These are phyloP conservation scores for Dianthus caryophyllus DNA, from an alignment of 148 eudicot species.

Conservation along the genomic window DNA sequence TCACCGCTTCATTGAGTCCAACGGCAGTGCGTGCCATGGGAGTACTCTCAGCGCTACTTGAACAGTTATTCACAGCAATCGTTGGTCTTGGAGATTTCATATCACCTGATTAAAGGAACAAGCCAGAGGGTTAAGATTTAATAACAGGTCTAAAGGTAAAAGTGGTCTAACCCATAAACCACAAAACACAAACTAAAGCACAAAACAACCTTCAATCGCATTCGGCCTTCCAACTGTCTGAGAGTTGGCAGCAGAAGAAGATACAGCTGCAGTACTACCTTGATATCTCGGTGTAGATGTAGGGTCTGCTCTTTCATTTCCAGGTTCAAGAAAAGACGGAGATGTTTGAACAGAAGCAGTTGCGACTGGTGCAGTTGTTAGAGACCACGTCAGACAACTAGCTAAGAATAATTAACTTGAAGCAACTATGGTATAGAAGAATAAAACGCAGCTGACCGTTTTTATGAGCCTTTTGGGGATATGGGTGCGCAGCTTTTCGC, in stretches of 20 bases:
- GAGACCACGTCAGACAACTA: constrained; percentile 12
- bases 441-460: constrained; percentile 39
- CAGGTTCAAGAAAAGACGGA: constrained; percentile 42
- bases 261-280: constrained; percentile 33
- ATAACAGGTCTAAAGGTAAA: neutral
- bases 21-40: constrained; percentile 43
- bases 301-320: constrained; percentile 32
- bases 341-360: constrained; percentile 33
- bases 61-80: constrained; percentile 44
- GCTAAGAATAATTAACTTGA: neutral
- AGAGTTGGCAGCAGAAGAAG: constrained; percentile 46
- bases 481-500: constrained; percentile 96
- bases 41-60: constrained; percentile 66
- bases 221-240: constrained; percentile 31
- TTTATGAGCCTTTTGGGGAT: constrained; percentile 94
- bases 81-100: constrained; percentile 33
- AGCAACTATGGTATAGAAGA: neutral
- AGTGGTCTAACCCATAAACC: constrained; percentile 2
- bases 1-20: constrained; percentile 46
- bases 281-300: constrained; percentile 35
- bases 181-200: constrained; percentile 4
- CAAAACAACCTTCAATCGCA: constrained; percentile 48
- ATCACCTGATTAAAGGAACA: constrained; percentile 38
- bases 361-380: constrained; percentile 42
- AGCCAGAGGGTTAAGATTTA: neutral